phyloP scores from a whole-genome alignment of 257 asterid species.

The Petunia secreta region DNA sequence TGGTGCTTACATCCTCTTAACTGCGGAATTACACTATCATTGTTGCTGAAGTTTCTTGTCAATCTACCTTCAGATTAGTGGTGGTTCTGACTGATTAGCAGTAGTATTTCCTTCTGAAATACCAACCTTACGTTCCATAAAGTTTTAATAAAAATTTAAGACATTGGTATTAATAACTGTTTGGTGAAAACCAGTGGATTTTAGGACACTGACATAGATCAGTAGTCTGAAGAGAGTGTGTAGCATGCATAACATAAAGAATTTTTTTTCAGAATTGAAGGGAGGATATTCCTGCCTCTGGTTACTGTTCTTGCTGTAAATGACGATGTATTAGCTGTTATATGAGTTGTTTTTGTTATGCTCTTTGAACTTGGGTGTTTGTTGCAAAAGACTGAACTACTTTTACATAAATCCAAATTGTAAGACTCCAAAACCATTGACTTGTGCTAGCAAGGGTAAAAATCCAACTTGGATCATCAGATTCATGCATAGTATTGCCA shows the following conservation, averaged over 20 bases:
- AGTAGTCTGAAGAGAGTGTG: neutral
- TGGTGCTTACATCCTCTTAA: neutral
- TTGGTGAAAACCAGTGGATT: neutral
- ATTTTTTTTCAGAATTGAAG: too few relatives aligned
- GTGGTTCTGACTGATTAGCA: neutral
- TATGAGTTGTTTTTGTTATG: neutral
- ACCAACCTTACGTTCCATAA: neutral
- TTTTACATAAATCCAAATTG: neutral
- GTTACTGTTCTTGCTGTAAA: neutral
- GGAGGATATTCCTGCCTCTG: too few relatives aligned
- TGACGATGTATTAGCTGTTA: neutral
- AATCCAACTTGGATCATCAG: neutral
- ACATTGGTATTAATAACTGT: neutral
- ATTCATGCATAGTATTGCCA: neutral
- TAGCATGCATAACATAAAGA: neutral
- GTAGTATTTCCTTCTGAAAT: neutral
- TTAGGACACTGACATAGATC: neutral
- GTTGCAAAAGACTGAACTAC: neutral
- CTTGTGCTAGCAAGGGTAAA: neutral
- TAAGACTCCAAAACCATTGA: neutral
- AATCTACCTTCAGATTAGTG: neutral
- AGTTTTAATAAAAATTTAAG: neutral
- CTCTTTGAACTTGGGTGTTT: neutral
- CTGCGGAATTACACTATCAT: neutral
- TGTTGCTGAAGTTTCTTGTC: constrained; percentile 1